These are phyloP conservation scores for Suillus alpinus DNA, from an alignment of 768 basidiomycete genomes.

Conservation along the genomic window DNA sequence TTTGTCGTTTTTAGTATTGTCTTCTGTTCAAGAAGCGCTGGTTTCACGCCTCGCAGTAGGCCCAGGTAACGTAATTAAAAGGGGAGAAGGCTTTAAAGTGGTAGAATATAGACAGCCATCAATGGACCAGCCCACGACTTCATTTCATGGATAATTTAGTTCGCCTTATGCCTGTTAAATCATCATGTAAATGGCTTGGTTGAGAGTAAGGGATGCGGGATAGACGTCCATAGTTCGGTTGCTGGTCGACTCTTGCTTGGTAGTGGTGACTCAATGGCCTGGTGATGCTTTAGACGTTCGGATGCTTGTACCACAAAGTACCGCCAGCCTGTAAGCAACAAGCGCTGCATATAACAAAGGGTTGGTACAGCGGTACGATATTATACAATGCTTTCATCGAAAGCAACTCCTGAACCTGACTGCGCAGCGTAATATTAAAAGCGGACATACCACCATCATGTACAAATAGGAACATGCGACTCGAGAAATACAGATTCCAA, in stretches of 20 bases:
- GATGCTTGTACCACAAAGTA: neutral
- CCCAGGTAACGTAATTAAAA: neutral
- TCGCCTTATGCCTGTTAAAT: neutral
- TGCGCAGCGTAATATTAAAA: neutral
- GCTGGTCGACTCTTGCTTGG: neutral
- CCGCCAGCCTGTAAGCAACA: neutral
- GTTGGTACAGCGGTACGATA: neutral
- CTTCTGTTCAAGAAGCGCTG: neutral
- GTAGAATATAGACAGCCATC: neutral
- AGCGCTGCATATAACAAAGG: neutral
- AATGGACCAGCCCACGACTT: neutral
- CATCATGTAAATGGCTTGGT: neutral
- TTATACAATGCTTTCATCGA: neutral
- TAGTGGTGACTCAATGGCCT: neutral
- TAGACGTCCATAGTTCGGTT: neutral
- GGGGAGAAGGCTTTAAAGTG: neutral
- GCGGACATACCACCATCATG: neutral
- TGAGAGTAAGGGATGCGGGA: neutral
- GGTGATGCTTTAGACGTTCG: neutral
- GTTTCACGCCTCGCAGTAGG: neutral
- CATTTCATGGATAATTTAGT: neutral
- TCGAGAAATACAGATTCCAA: neutral
- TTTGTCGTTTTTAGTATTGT: neutral
- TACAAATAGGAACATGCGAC: neutral
- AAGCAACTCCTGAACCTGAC: neutral